phyloP scores from a whole-genome alignment of 257 asterid genomes.

The Solanum phureja region DNA sequence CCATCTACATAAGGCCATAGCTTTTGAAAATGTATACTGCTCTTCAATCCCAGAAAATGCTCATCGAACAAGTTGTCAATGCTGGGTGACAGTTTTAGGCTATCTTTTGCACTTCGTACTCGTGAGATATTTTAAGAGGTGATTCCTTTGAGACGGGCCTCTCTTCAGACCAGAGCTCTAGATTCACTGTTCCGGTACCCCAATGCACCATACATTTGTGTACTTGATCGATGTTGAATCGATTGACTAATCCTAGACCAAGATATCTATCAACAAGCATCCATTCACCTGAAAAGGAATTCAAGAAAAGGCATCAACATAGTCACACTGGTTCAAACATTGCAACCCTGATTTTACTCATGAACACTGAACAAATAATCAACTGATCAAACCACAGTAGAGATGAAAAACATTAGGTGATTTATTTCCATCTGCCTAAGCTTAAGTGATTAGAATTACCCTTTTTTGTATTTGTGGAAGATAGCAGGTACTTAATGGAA shows the following conservation, averaged over 20 bases:
- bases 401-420: not conserved
- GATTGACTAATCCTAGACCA: conserved; percentile 57
- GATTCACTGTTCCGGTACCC: conserved; percentile 73
- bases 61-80: not conserved
- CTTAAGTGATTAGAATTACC: not conserved
- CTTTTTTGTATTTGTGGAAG: not conserved
- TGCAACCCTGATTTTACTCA: not conserved
- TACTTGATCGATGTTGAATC: conserved; percentile 48
- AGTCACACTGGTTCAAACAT: not conserved
- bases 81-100: not conserved
- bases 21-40: not conserved
- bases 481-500: not conserved
- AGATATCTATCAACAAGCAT: conserved; percentile 61
- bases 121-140: conserved; percentile 58
- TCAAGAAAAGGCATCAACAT: not conserved
- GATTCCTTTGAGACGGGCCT: conserved; percentile 83
- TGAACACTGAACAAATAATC: not conserved
- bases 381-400: not conserved
- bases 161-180: conserved; percentile 93
- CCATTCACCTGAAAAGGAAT: conserved; percentile 68
- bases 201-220: conserved; percentile 64
- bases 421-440: not conserved
- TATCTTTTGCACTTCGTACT: conserved; percentile 45
- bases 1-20: too few species aligned
- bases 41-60: not conserved